A percentile compares a stretch with the other conserved stretches of the same genome.
Evolutionary conservation across 352 stramenopile genomes (phyloP).

Genomic region (Globisporangium viniferum): DNA sequence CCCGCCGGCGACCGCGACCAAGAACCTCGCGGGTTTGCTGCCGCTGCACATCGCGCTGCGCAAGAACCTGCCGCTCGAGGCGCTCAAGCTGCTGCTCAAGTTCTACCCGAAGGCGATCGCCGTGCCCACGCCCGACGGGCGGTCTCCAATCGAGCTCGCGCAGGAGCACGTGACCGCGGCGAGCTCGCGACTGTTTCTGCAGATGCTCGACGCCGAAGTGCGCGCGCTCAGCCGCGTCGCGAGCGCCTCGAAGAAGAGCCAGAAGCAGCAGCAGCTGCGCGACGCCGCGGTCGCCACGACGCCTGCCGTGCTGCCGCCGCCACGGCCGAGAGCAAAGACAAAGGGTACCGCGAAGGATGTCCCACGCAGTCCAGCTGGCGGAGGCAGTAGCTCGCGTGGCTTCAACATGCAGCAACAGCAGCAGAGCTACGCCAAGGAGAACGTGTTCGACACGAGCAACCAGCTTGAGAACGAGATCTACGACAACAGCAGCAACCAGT

Average conservation of each 20-base stretch:
- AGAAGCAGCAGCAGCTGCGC: slow-evolving; percentile 13
- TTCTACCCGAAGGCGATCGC: slow-evolving; percentile 57
- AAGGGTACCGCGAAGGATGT: neutral
- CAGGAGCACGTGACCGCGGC: slow-evolving; percentile 31
- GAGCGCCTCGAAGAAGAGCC: slow-evolving; percentile 9
- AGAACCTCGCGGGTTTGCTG: slow-evolving; percentile 57
- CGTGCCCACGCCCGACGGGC: slow-evolving; percentile 47
- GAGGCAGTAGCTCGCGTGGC: neutral
- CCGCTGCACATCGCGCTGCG: slow-evolving; percentile 67
- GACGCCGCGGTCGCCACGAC: neutral
- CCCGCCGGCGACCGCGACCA: slow-evolving; percentile 30
- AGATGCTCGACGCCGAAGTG: slow-evolving; percentile 38
- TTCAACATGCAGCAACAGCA: neutral
- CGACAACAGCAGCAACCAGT: neutral
- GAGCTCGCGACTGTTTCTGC: slow-evolving; percentile 30
- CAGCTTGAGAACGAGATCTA: neutral
- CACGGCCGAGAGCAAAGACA: neutral
- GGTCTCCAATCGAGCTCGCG: slow-evolving; percentile 41
- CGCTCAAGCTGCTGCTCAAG: slow-evolving; percentile 64
- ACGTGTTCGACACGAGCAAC: slow-evolving; percentile 5
- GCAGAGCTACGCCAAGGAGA: neutral
- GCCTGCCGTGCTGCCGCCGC: neutral
- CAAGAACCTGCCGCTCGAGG: slow-evolving; percentile 54
- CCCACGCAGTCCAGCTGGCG: neutral
- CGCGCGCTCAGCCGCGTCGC: slow-evolving; percentile 17